phyloP scores from a whole-genome alignment of 2,329 filamentous ascomycete species.

The Dothiorella sarmentorum region DNA sequence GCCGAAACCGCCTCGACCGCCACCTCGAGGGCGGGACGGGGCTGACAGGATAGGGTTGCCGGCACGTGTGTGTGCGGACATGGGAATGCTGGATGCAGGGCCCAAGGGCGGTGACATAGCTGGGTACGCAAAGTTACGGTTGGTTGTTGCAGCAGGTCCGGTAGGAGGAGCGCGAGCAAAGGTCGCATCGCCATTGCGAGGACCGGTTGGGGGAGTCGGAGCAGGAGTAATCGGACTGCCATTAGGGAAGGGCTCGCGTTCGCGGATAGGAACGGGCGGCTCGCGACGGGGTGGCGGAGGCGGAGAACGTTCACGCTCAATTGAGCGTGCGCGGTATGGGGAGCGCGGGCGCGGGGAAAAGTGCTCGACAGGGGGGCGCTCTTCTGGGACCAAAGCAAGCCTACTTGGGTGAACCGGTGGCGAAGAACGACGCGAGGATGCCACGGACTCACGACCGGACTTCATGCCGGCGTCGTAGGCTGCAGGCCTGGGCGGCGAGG shows the following conservation, averaged over 20 bases:
- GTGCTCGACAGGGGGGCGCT: conserved; percentile 27
- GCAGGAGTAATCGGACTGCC: conserved; percentile 24
- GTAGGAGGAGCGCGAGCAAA: conserved; percentile 38
- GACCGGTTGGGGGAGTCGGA: conserved; percentile 35
- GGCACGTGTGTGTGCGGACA: conserved; percentile 30
- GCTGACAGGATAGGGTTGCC: conserved; percentile 38
- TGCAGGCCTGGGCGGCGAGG: conserved; percentile 43
- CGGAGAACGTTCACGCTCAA: conserved; percentile 25
- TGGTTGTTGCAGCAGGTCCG: conserved; percentile 34
- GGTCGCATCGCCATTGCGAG: conserved; percentile 33
- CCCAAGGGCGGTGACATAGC: conserved; percentile 41
- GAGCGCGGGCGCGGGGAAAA: conserved; percentile 31
- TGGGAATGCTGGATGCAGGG: conserved; percentile 30
- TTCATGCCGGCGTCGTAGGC: conserved; percentile 44
- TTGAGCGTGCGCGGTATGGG: conserved; percentile 24
- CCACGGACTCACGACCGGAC: conserved; percentile 53
- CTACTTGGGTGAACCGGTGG: conserved; percentile 57
- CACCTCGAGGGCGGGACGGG: conserved; percentile 39
- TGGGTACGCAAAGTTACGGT: conserved; percentile 23
- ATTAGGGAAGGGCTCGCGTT: conserved; percentile 20
- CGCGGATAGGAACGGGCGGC: conserved; percentile 23
- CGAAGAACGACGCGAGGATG: conserved; percentile 60
- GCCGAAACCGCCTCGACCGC: conserved; percentile 40
- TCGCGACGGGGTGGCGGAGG: conserved; percentile 7
- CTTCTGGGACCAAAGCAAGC: conserved; percentile 37